phyloP scores from a whole-genome alignment of 108 stramenopile species.

The Skeletonema costatum region DNA sequence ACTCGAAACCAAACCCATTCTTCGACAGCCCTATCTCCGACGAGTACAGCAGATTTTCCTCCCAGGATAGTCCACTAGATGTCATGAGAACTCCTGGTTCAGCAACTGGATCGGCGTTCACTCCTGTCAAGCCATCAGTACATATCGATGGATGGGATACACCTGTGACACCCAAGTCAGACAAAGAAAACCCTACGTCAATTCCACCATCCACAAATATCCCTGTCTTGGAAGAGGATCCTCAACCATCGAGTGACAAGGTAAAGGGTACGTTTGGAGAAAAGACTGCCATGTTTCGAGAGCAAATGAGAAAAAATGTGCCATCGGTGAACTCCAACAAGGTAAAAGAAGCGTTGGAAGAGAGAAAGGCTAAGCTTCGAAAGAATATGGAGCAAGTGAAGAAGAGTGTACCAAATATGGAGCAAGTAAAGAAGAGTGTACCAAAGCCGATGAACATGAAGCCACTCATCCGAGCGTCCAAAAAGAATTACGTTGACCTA shows the following conservation, averaged over 20 bases:
- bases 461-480: neutral
- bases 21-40: constrained; percentile 12
- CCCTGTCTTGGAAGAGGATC: neutral
- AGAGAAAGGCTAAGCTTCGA: constrained; percentile 14
- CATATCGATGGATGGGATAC: neutral
- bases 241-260: neutral
- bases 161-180: neutral
- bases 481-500: constrained; percentile 23
- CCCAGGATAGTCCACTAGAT: neutral
- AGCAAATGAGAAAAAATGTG: neutral
- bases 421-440: constrained; percentile 27
- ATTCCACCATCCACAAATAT: neutral
- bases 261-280: neutral
- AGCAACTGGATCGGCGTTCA: neutral
- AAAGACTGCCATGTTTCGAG: neutral
- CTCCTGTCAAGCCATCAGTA: neutral
- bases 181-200: constrained; percentile 1
- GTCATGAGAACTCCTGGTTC: constrained; percentile 5
- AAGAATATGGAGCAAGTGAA: constrained; percentile 40
- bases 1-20: neutral
- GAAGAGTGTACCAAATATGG: constrained; percentile 29
- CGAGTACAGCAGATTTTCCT: neutral
- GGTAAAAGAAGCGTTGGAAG: neutral
- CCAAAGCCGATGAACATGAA: constrained; percentile 34
- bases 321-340: neutral